phyloP scores from a whole-genome alignment of 805 yeast species.

The Starmerella asiatica region DNA sequence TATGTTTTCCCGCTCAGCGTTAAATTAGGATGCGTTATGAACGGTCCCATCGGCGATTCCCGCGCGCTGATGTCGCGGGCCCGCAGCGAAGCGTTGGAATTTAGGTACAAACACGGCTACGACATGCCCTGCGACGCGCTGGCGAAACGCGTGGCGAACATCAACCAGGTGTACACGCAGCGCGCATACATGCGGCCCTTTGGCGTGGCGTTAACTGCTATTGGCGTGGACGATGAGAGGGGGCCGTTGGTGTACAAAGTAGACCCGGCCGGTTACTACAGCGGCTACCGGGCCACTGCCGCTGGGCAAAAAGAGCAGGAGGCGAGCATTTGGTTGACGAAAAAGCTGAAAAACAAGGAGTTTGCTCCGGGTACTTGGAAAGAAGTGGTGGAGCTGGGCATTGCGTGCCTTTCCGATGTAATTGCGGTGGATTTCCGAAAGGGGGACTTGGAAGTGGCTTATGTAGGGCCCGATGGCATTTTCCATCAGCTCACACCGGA shows the following conservation, averaged over 20 bases:
- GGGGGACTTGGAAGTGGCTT: slow-evolving; percentile 86
- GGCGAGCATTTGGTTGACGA: slow-evolving; percentile 77
- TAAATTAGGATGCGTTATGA: slow-evolving; percentile 76
- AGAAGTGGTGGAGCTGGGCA: slow-evolving; percentile 77
- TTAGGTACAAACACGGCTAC: slow-evolving; percentile 85
- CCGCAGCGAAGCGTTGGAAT: slow-evolving; percentile 90
- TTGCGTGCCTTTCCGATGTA: slow-evolving; percentile 70
- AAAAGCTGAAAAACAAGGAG: slow-evolving; percentile 67
- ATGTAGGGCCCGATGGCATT: slow-evolving; percentile 50
- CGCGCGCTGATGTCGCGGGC: slow-evolving; percentile 82
- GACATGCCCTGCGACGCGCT: slow-evolving; percentile 91
- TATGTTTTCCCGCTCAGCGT: slow-evolving; percentile 74
- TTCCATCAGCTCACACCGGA: slow-evolving; percentile 66
- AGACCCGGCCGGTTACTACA: slow-evolving; percentile 95
- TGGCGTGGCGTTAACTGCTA: slow-evolving; percentile 83
- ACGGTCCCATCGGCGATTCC: slow-evolving; percentile 89
- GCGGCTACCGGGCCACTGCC: slow-evolving; percentile 81
- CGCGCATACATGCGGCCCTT: slow-evolving; percentile 97
- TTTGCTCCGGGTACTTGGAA: slow-evolving; percentile 72
- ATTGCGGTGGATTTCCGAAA: slow-evolving; percentile 88
- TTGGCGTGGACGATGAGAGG: slow-evolving; percentile 73
- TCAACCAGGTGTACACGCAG: slow-evolving; percentile 91
- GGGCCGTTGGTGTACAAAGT: slow-evolving; percentile 88
- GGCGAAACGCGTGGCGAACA: slow-evolving; percentile 89
- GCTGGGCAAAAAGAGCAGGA: slow-evolving; percentile 98